phyloP scores from a whole-genome alignment of 164 flowering plant species.

The Malania oleifera region DNA sequence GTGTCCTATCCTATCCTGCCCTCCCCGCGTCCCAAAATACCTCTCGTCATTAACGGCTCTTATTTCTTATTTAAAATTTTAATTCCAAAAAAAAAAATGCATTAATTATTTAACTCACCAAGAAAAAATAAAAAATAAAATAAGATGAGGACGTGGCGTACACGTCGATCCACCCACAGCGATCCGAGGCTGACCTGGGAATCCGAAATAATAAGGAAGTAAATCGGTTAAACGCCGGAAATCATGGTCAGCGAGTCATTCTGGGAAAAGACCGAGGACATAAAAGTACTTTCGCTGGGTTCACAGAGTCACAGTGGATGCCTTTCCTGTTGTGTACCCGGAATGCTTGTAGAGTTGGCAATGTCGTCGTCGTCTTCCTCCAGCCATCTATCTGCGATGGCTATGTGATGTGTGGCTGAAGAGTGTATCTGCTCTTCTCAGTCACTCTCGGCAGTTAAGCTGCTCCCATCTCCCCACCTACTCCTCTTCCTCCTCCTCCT shows the following conservation, averaged over 20 bases:
- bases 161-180: not conserved
- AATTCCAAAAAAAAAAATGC: too few species aligned
- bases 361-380: slow-evolving; percentile 20
- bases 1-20: too few species aligned
- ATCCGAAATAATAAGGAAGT: not conserved
- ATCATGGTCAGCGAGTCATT: not conserved
- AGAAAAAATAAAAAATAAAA: too few species aligned
- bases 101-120: too few species aligned
- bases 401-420: too few species aligned
- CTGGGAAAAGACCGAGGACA: not conserved
- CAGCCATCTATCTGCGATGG: too few species aligned
- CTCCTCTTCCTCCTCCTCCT: slow-evolving; percentile 13
- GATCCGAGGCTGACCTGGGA: not conserved
- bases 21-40: too few species aligned
- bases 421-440: slow-evolving; percentile 7
- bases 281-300: not conserved
- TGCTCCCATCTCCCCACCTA: slow-evolving; percentile 49
- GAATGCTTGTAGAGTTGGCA: slow-evolving; percentile 66
- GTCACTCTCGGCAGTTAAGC: slow-evolving; percentile 47
- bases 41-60: too few species aligned
- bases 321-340: not conserved
- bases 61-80: too few species aligned
- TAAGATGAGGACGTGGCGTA: not conserved
- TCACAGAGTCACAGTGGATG: not conserved
- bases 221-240: not conserved